Base-by-base conservation (phyloP, 202 grass and related monocot species). In the Schoenoplectus tabernaemontani region DNA sequence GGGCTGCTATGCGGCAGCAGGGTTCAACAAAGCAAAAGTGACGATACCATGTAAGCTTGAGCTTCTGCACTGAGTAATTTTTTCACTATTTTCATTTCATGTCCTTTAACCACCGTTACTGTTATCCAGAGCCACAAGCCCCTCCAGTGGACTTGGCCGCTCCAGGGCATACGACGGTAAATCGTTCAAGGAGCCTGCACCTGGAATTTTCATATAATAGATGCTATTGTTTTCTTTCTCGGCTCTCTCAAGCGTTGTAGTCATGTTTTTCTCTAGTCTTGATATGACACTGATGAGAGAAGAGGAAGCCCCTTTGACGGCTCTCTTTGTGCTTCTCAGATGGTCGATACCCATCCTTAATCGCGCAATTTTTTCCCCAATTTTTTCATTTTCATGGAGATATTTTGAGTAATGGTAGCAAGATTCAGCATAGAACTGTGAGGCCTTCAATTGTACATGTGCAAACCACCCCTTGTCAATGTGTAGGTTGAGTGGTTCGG, bases 191-290 rank as follows among this genome's bases (percentile, higher is more conserved):
- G 89, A 91, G 70, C 76, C 42, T 57, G 87, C 88, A 9, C 83
- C 87, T 44, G 91, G 93, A 84, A 97, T 82, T 80, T 89, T 87
- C 91, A 93, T 90, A 23, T 88, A 86, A 82, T 91, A 97, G 62
- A 97, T 87, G 83, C 83, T 89, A 26, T 89, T 83, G 56, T 97
- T 97, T 71, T 97, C 93, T 81, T 93, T 97, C 10, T 77, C 83
- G 67, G 93, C 91, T 79, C 86, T 93, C 57, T 91, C 85, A 47
- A 93, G 84, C 76, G 82, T 90, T 38, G 63, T 75, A 67, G 83
- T 97, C 91, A 93, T 97, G 66, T 80, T 93, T 60, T 16, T 82
- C 73, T 93, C 85, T 32, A 91, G 79, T 77, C 85, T 91, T 57
- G 85, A 90, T 72, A 91, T 86, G 33, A 86, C 85, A 83, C 84